phyloP scores from a whole-genome alignment of 1,139 yeast genomes.

The Taphrina confusa region DNA sequence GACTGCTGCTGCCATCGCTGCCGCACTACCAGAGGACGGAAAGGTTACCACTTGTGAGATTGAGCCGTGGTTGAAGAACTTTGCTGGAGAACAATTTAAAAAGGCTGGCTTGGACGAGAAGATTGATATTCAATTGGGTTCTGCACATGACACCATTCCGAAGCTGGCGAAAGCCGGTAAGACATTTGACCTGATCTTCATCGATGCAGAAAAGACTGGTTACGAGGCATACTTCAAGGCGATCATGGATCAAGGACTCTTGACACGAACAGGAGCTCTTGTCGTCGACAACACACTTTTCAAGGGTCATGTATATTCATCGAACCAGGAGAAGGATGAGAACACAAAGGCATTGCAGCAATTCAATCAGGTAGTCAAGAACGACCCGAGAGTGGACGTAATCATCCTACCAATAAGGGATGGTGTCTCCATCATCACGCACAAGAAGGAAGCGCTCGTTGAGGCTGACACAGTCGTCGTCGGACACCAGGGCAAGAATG shows the following conservation, averaged over 20 bases:
- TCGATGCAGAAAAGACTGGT: constrained; percentile 36
- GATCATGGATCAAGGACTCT: constrained; percentile 30
- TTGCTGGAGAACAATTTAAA: constrained; percentile 18
- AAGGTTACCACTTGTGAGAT: constrained; percentile 33
- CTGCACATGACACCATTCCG: constrained; percentile 32
- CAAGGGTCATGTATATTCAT: constrained; percentile 33
- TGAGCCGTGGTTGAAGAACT: constrained; percentile 28
- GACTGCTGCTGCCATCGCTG: constrained; percentile 31
- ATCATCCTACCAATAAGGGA: constrained; percentile 31
- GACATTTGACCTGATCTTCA: constrained; percentile 28
- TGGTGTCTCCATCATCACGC: constrained; percentile 34
- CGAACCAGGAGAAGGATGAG: constrained; percentile 8
- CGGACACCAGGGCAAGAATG: constrained; percentile 18
- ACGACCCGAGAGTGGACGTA: constrained; percentile 30
- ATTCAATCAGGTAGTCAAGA: constrained; percentile 30
- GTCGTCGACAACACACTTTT: constrained; percentile 35
- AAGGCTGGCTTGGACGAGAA: constrained; percentile 29
- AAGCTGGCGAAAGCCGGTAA: constrained; percentile 26
- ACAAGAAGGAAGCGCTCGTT: constrained; percentile 3
- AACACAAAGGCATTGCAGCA: constrained; percentile 21
- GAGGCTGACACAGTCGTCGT: constrained; percentile 6
- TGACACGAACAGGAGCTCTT: constrained; percentile 26
- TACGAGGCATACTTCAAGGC: constrained; percentile 31
- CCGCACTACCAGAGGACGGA: constrained; percentile 29
- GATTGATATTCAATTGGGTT: constrained; percentile 29